These are phyloP conservation scores for Mycena rosella DNA, from an alignment of 768 basidiomycete species.

Conservation along the genomic window DNA sequence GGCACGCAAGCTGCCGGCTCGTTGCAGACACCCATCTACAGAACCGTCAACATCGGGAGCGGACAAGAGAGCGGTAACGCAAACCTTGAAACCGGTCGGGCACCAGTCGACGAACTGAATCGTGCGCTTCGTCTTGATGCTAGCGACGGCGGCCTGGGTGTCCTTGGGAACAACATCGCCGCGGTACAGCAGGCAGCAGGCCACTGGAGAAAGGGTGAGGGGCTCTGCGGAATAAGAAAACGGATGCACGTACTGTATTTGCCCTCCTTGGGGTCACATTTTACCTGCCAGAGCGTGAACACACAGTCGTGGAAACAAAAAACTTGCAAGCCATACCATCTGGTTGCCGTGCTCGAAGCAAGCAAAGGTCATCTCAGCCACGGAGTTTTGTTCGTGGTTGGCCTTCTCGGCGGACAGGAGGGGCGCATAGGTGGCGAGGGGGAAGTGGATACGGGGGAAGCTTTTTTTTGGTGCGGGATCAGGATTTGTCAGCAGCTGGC, in stretches of 20 bases:
- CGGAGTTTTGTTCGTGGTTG: conserved; percentile 96
- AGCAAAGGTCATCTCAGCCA: conserved; percentile 97
- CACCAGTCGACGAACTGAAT: conserved; percentile 99
- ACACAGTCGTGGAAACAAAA: not conserved
- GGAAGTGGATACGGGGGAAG: conserved; percentile 99
- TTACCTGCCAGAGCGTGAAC: conserved; percentile 48
- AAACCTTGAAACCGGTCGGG: conserved; percentile 93
- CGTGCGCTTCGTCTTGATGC: conserved; percentile 97
- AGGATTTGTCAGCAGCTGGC: conserved; percentile 29
- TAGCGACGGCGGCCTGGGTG: conserved; percentile 90
- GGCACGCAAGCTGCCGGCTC: conserved; percentile 94
- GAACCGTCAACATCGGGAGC: conserved; percentile 41
- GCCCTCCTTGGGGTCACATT: conserved; percentile 96
- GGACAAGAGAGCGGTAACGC: conserved; percentile 19
- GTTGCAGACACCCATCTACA: conserved; percentile 94
- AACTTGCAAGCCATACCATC: conserved; percentile 66
- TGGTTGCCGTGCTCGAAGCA: conserved; percentile 98
- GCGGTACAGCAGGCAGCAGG: conserved; percentile 92
- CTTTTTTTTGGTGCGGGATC: conserved; percentile 55
- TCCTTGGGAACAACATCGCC: conserved; percentile 99
- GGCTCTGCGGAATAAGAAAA: not conserved
- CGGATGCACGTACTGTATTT: conserved; percentile 88
- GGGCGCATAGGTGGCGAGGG: conserved; percentile 95
- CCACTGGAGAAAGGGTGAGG: conserved; percentile 66
- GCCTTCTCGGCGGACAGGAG: conserved; percentile 97